Evolutionary conservation across 148 eudicot genomes (phyloP).

Genomic region (Dysphania ambrosioides): DNA sequence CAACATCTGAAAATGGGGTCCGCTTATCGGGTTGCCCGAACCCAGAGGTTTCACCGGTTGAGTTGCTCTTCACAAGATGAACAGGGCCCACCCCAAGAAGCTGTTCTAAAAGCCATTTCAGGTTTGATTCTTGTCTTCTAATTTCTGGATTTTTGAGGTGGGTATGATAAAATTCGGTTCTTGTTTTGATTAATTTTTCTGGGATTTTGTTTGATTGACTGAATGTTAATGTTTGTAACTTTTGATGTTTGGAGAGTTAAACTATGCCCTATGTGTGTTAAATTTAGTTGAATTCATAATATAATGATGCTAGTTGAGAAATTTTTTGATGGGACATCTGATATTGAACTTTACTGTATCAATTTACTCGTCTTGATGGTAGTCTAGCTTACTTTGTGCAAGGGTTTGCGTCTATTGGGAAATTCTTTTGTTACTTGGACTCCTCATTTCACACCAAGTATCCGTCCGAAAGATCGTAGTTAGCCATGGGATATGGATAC

Average conservation of each 20-base stretch:
- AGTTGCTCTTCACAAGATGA: slow-evolving; percentile 49
- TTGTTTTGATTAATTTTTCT: neutral
- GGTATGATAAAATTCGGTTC: neutral
- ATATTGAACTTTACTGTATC: neutral
- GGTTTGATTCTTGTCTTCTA: slow-evolving; percentile 32
- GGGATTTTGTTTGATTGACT: neutral
- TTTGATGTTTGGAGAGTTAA: slow-evolving; percentile 2
- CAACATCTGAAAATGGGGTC: slow-evolving; percentile 17
- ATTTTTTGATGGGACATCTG: no score
- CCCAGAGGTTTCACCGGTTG: slow-evolving; percentile 24
- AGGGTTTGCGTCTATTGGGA: neutral
- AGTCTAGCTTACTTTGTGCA: neutral
- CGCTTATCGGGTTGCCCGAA: slow-evolving; percentile 33
- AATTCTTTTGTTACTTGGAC: neutral
- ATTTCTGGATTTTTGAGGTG: slow-evolving; percentile 7
- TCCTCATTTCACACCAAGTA: neutral
- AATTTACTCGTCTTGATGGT: neutral
- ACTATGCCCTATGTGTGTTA: neutral
- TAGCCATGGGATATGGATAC: neutral
- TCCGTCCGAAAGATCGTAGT: neutral
- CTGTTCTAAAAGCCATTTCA: slow-evolving; percentile 83
- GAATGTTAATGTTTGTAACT: neutral
- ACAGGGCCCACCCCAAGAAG: slow-evolving; percentile 92
- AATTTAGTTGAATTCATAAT: slow-evolving; percentile 4
- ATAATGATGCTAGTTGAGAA: neutral